Conservation (phyloP, 2,329 filamentous ascomycete species). For the Pezicula neosporulosa region DNA sequence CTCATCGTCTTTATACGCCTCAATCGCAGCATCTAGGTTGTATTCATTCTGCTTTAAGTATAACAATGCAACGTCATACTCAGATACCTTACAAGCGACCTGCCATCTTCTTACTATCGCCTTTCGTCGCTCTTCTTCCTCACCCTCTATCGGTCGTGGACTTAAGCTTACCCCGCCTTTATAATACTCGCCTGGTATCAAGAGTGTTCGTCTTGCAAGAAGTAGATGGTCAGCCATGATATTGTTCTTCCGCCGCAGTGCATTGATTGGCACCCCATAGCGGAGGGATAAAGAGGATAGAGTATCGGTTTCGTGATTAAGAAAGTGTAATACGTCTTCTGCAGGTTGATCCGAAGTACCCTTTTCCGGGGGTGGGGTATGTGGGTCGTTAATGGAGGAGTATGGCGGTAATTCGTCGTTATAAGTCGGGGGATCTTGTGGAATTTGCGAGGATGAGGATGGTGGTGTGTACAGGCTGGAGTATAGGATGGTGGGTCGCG, state of each 20-base stretch:
- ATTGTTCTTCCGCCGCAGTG: conserved; percentile 64
- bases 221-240: conserved; percentile 70
- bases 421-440: conserved; percentile 36
- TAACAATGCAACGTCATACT: conserved; percentile 71
- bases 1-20: conserved; percentile 67
- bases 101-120: conserved; percentile 72
- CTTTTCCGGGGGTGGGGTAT: conserved; percentile 14
- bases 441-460: conserved; percentile 18
- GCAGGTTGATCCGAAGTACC: conserved; percentile 26
- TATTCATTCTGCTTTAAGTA: conserved; percentile 71
- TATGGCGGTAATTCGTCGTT: conserved; percentile 23
- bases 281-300: conserved; percentile 65
- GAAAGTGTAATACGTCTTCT: conserved; percentile 72
- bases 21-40: conserved; percentile 61
- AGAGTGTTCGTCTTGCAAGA: conserved; percentile 61
- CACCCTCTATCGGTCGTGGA: conserved; percentile 67
- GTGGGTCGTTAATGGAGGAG: conserved; percentile 11
- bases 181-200: conserved; percentile 71
- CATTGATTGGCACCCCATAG: conserved; percentile 64
- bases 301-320: conserved; percentile 66
- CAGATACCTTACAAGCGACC: conserved; percentile 72
- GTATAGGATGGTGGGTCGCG: conserved; percentile 67
- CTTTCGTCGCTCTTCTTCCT: conserved; percentile 71
- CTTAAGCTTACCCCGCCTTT: conserved; percentile 64
- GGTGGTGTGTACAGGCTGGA: conserved; percentile 54